phyloP scores from a whole-genome alignment of 208 protist species.

The Leishmania aethiopica region DNA sequence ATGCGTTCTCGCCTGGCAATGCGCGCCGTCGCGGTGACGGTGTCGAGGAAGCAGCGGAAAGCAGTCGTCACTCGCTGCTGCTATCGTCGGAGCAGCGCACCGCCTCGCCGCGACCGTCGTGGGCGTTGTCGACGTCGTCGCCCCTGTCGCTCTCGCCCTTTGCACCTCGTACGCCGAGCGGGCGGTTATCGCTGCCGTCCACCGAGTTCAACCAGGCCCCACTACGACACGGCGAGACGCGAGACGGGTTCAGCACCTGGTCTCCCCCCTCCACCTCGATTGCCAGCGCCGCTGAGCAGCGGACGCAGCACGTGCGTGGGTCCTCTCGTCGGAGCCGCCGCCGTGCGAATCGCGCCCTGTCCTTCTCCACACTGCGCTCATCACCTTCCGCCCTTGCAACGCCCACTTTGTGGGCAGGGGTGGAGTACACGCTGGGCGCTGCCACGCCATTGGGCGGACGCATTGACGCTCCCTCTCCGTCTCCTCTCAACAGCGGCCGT shows the following conservation, averaged over 20 bases:
- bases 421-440: neutral
- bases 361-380: constrained; percentile 22
- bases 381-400: constrained; percentile 8
- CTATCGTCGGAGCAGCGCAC: constrained; percentile 2
- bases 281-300: neutral
- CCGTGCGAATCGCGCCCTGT: constrained; percentile 13
- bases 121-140: constrained; percentile 2
- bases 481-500: constrained; percentile 6
- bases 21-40: neutral
- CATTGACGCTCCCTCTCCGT: neutral
- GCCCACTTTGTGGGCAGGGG: neutral
- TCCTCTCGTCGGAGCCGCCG: constrained; percentile 8
- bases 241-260: neutral
- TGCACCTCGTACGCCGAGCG: constrained; percentile 21
- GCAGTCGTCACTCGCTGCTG: constrained; percentile 2
- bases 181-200: constrained; percentile 17
- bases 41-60: neutral
- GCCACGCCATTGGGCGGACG: neutral
- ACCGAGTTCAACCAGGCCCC: constrained; percentile 14
- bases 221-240: neutral
- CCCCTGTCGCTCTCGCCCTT: neutral
- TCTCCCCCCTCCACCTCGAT: neutral
- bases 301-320: neutral
- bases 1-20: constrained; percentile 1
- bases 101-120: constrained; percentile 9